These are phyloP conservation scores for Penicillium rolfsii DNA, from an alignment of 2,329 filamentous ascomycete genomes.

Conservation along the genomic window DNA sequence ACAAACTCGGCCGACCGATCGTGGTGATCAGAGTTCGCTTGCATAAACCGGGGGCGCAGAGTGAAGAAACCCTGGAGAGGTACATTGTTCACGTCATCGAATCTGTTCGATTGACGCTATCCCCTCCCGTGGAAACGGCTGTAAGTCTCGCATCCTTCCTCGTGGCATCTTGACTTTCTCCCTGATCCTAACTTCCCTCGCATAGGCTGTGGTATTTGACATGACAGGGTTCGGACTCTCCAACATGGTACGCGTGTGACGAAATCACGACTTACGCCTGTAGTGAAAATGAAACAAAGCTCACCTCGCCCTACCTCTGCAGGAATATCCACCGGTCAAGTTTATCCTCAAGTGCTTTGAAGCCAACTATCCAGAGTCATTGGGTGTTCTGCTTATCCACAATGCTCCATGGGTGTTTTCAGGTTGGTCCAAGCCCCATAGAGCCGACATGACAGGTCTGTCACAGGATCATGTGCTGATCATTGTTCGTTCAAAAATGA, in stretches of 20 bases:
- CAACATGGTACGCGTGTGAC: constrained; percentile 71
- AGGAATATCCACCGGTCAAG: constrained; percentile 93
- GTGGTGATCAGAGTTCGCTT: constrained; percentile 79
- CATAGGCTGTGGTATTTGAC: constrained; percentile 85
- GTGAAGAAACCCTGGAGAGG: constrained; percentile 76
- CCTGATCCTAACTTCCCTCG: constrained; percentile 5
- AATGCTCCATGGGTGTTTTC: constrained; percentile 96
- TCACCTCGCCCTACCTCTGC: not conserved
- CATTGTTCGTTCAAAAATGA: not conserved
- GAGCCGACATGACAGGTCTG: not conserved
- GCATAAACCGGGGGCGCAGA: constrained; percentile 83
- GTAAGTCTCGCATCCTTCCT: constrained; percentile 51
- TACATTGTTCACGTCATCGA: constrained; percentile 94
- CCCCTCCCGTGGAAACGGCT: constrained; percentile 81
- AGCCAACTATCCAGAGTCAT: constrained; percentile 90
- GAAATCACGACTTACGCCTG: too few relatives aligned
- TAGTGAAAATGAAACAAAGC: not conserved
- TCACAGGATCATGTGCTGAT: not conserved
- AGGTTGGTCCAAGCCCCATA: constrained; percentile 53
- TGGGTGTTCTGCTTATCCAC: constrained; percentile 86
- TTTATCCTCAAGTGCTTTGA: constrained; percentile 99
- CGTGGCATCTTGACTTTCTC: not conserved
- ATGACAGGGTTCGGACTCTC: constrained; percentile 91
- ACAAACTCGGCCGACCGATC: constrained; percentile 80
- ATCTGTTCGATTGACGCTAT: constrained; percentile 79